A percentile compares a stretch with the other conserved stretches of the same genome.
Evolutionary conservation across 495 filamentous ascomycete genomes (phyloP).

Genomic region (Parmelia sp.): DNA sequence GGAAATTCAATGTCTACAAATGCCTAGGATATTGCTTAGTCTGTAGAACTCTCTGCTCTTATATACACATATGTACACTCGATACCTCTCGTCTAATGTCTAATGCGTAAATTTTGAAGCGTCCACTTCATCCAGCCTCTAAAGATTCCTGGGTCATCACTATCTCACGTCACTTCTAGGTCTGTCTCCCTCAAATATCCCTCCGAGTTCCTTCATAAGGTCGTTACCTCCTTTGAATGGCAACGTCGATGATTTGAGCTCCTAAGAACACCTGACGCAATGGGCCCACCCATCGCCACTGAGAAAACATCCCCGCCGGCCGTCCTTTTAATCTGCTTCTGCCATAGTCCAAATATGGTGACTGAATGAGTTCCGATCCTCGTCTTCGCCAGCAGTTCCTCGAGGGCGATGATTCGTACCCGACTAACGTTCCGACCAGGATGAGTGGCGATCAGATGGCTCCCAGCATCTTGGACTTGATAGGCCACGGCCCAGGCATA

Average conservation of each 20-base stretch:
- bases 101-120: neutral
- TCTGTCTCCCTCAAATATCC: neutral
- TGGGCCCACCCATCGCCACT: neutral
- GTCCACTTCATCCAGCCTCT: neutral
- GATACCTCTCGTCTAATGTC: too few relatives aligned
- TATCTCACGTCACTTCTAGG: neutral
- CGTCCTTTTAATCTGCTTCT: too few relatives aligned
- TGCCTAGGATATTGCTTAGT: neutral
- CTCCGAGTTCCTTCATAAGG: neutral
- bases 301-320: neutral
- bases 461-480: neutral
- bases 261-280: neutral
- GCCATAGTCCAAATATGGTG: too few relatives aligned
- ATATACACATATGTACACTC: too few relatives aligned
- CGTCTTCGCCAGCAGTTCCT: too few relatives aligned
- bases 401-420: neutral
- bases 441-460: neutral
- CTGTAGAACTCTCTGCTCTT: neutral
- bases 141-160: neutral
- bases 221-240: neutral
- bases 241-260: neutral
- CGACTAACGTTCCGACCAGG: neutral
- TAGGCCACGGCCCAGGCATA: neutral
- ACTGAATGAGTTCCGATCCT: too few relatives aligned
- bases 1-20: too few relatives aligned